These are phyloP conservation scores for Dactylellina haptotyla DNA, from an alignment of 2,329 filamentous ascomycete species.

Conservation along the genomic window DNA sequence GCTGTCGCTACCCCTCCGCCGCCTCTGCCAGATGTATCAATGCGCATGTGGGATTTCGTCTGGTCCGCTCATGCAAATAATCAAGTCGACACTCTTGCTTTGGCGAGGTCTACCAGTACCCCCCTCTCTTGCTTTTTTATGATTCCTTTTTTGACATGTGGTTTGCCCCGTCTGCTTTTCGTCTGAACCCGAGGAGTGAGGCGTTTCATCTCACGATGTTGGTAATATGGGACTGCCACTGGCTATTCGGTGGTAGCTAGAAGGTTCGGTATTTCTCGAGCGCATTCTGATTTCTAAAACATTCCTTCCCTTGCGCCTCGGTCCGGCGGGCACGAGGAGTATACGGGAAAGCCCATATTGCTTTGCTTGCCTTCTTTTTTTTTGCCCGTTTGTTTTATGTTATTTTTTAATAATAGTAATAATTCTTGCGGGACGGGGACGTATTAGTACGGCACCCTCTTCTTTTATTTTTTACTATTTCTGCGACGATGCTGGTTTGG, in stretches of 20 bases:
- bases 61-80: slow-evolving; percentile 40
- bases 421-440: slow-evolving; percentile 4
- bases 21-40: slow-evolving; percentile 22
- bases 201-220: slow-evolving; percentile 15
- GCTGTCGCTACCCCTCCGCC: neutral
- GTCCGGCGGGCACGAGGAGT: slow-evolving; percentile 46
- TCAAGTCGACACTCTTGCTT: slow-evolving; percentile 39
- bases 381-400: no score
- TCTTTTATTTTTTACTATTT: neutral
- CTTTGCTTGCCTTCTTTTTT: no score
- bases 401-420: no score
- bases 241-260: slow-evolving; percentile 28
- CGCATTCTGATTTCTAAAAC: slow-evolving; percentile 38
- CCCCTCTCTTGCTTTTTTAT: neutral
- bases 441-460: neutral
- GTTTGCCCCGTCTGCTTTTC: neutral
- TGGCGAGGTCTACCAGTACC: slow-evolving; percentile 11
- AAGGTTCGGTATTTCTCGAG: slow-evolving; percentile 43
- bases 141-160: slow-evolving; percentile 43
- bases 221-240: neutral
- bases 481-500: neutral
- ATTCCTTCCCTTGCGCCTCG: slow-evolving; percentile 45
- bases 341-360: no score
- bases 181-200: neutral
- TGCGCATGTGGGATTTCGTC: slow-evolving; percentile 38